Conservation (phyloP, 805 yeast genomes). For the Pichia manshurica region DNA sequence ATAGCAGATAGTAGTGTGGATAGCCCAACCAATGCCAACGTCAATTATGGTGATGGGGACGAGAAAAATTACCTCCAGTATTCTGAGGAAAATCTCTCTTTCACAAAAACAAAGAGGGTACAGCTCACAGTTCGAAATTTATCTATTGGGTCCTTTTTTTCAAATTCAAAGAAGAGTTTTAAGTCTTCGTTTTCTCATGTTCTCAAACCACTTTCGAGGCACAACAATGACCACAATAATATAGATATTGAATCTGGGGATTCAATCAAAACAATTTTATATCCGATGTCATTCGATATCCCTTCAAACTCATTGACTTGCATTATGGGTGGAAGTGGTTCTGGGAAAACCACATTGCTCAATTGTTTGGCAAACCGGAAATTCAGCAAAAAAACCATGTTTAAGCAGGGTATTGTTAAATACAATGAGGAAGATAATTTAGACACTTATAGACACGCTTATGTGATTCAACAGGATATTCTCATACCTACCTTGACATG, state of each 20-base stretch:
- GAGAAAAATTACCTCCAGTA: not conserved
- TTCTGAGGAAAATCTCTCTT: slow-evolving; percentile 16
- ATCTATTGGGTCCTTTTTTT: slow-evolving; percentile 18
- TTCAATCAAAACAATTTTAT: slow-evolving; percentile 35
- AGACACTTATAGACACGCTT: slow-evolving; percentile 41
- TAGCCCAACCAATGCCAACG: not conserved
- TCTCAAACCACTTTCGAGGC: not conserved
- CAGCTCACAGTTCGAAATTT: slow-evolving; percentile 23
- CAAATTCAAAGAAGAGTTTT: not conserved
- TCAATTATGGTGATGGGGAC: not conserved
- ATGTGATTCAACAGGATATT: slow-evolving; percentile 71
- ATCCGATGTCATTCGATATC: slow-evolving; percentile 53
- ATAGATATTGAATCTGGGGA: slow-evolving; percentile 21
- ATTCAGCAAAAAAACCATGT: slow-evolving; percentile 28
- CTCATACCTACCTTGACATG: slow-evolving; percentile 68
- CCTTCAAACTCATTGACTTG: slow-evolving; percentile 64
- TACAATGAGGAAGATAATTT: slow-evolving; percentile 35
- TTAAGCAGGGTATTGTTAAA: slow-evolving; percentile 35
- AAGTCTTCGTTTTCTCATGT: not conserved
- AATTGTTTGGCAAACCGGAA: slow-evolving; percentile 56
- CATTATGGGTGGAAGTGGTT: slow-evolving; percentile 82
- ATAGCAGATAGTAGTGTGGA: too few species aligned
- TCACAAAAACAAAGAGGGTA: slow-evolving; percentile 25
- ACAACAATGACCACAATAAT: not conserved
- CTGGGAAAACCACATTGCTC: slow-evolving; percentile 77